Evolutionary conservation across 148 eudicot species (phyloP).

Genomic region (Agrostemma githago): DNA sequence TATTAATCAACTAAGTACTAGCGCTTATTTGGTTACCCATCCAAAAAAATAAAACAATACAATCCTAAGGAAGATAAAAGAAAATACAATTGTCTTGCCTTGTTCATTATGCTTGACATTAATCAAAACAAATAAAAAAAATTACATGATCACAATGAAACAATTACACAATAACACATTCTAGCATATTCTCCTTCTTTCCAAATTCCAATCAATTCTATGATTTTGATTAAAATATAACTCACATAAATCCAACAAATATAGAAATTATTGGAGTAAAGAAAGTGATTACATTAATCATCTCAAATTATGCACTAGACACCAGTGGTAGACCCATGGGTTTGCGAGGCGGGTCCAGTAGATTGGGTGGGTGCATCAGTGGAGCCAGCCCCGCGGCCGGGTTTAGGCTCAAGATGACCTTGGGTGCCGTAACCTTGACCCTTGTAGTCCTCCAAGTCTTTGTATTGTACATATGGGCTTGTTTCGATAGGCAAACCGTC

Average conservation of each 20-base stretch:
- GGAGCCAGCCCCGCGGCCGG: constrained; percentile 57
- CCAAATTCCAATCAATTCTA: too few relatives aligned
- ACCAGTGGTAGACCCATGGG: not conserved
- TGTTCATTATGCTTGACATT: too few relatives aligned
- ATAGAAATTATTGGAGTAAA: not conserved
- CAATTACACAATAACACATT: not conserved
- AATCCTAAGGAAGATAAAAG: too few relatives aligned
- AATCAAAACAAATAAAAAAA: too few relatives aligned
- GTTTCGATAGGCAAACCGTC: constrained; percentile 56
- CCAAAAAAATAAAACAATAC: too few relatives aligned
- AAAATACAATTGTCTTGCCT: too few relatives aligned
- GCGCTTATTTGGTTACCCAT: too few relatives aligned
- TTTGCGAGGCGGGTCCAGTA: constrained; percentile 13
- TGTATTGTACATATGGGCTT: constrained; percentile 83
- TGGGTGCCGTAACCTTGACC: constrained; percentile 72
- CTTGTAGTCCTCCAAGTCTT: constrained; percentile 87
- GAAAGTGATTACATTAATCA: too few relatives aligned
- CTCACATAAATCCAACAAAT: too few relatives aligned
- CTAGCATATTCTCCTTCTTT: not conserved
- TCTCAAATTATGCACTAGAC: too few relatives aligned
- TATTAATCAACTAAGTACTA: too few relatives aligned
- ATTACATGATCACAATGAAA: not conserved
- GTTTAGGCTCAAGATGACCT: constrained; percentile 53
- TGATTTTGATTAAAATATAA: too few relatives aligned
- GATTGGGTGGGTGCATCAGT: constrained; percentile 76